Evolutionary conservation across 1,139 yeast species (phyloP).

Genomic region (Debaryomyces sp.): DNA sequence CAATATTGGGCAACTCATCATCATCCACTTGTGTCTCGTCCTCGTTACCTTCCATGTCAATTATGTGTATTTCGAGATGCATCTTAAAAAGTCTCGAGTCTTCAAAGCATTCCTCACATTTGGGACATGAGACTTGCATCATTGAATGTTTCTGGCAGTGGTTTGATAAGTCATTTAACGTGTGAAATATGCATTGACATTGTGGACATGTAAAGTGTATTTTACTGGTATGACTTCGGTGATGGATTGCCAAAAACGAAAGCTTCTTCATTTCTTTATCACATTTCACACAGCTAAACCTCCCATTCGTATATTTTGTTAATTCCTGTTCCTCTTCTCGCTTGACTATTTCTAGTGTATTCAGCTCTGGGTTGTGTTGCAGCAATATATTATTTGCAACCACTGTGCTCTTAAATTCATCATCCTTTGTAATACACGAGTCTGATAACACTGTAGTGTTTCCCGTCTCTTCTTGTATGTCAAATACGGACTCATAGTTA

Average conservation of each 20-base stretch:
- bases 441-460: background rate
- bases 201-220: conserved; percentile 8
- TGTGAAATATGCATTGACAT: conserved; percentile 5
- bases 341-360: background rate
- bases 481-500: background rate
- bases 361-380: background rate
- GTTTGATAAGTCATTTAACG: conserved; percentile 4
- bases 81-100: conserved; percentile 8
- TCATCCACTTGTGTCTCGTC: background rate
- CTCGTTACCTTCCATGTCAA: conserved; percentile 8
- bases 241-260: conserved; percentile 12
- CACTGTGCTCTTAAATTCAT: background rate
- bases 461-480: background rate
- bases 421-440: background rate
- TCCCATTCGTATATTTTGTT: background rate
- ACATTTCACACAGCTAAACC: conserved; percentile 9
- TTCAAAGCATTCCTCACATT: conserved; percentile 6
- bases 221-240: conserved; percentile 4
- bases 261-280: conserved; percentile 5
- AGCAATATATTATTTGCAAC: background rate
- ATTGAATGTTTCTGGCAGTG: conserved; percentile 10
- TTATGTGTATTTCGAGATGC: conserved; percentile 12
- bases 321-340: background rate
- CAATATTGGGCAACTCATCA: background rate
- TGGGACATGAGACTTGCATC: conserved; percentile 7